Evolutionary conservation across 148 eudicot species (phyloP).

Genomic region (Selenicereus undatus): DNA sequence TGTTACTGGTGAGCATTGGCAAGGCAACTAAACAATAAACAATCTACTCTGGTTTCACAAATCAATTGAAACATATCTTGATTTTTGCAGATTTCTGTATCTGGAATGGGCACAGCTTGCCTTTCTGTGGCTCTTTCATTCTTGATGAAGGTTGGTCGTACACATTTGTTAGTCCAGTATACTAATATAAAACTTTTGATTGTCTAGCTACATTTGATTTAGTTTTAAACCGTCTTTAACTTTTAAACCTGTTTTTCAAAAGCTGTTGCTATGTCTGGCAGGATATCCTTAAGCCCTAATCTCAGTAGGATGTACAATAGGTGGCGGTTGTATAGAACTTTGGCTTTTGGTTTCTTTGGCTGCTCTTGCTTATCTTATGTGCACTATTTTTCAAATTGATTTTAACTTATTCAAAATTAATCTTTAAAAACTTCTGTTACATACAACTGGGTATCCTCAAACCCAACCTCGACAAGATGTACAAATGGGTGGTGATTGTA

Average conservation of each 20-base stretch:
- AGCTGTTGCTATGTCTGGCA: too few relatives aligned
- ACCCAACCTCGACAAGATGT: too few relatives aligned
- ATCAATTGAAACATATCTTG: not conserved
- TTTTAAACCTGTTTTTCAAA: too few relatives aligned
- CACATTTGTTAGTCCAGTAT: not conserved
- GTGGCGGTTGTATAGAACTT: too few relatives aligned
- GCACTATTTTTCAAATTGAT: not conserved
- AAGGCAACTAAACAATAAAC: not conserved
- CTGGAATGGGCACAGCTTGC: slow-evolving; percentile 29
- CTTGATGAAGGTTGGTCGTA: slow-evolving; percentile 27
- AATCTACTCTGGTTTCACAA: not conserved
- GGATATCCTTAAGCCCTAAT: too few relatives aligned
- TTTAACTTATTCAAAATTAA: too few relatives aligned
- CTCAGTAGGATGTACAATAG: too few relatives aligned
- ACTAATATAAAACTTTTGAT: not conserved
- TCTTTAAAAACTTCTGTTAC: too few relatives aligned
- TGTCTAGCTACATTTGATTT: not conserved
- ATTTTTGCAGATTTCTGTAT: slow-evolving; percentile 25
- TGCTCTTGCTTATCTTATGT: not conserved
- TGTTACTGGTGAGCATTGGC: slow-evolving; percentile 44
- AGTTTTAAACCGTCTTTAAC: not conserved
- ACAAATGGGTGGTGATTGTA: slow-evolving; percentile 10
- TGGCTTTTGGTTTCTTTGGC: not conserved
- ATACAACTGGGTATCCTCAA: too few relatives aligned
- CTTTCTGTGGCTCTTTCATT: slow-evolving; percentile 27